Conservation (phyloP, 1,284 basidiomycete species). For the Trametes pubescens region DNA sequence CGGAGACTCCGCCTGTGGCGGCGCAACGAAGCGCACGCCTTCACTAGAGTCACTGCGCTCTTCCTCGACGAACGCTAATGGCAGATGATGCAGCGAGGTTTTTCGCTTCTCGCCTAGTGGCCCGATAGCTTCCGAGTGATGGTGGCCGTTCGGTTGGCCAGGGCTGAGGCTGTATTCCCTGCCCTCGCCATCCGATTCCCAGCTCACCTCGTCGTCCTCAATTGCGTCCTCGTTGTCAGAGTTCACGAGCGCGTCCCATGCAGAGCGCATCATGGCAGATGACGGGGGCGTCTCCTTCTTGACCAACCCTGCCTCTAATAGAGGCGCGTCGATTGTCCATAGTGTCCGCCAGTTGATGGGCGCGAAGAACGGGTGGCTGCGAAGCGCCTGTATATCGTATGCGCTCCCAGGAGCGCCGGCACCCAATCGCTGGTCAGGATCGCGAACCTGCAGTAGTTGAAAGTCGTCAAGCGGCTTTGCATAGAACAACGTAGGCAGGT, state of each 20-base stretch:
- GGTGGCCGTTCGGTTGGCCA: slow-evolving; percentile 25
- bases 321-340: slow-evolving; percentile 75
- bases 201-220: slow-evolving; percentile 45
- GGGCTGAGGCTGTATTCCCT: slow-evolving; percentile 41
- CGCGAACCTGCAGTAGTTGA: slow-evolving; percentile 58
- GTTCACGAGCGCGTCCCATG: slow-evolving; percentile 60
- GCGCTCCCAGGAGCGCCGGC: slow-evolving; percentile 58
- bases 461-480: neutral
- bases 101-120: slow-evolving; percentile 42
- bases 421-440: slow-evolving; percentile 77
- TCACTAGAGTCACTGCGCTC: slow-evolving; percentile 24
- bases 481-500: too few species aligned
- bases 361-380: slow-evolving; percentile 80
- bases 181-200: slow-evolving; percentile 58
- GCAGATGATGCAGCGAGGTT: slow-evolving; percentile 32
- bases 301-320: slow-evolving; percentile 62
- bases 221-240: slow-evolving; percentile 31
- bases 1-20: slow-evolving; percentile 28
- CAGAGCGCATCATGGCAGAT: slow-evolving; percentile 50
- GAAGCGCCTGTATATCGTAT: slow-evolving; percentile 66
- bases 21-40: slow-evolving; percentile 35
- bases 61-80: slow-evolving; percentile 28
- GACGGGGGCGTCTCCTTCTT: slow-evolving; percentile 53
- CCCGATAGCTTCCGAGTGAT: slow-evolving; percentile 40
- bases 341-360: slow-evolving; percentile 75